Percentiles rank a stretch among this genome's conserved stretches.
Evolutionary conservation across 208 protist species (phyloP).

Genomic region (Balamuthia mandrillaris): DNA sequence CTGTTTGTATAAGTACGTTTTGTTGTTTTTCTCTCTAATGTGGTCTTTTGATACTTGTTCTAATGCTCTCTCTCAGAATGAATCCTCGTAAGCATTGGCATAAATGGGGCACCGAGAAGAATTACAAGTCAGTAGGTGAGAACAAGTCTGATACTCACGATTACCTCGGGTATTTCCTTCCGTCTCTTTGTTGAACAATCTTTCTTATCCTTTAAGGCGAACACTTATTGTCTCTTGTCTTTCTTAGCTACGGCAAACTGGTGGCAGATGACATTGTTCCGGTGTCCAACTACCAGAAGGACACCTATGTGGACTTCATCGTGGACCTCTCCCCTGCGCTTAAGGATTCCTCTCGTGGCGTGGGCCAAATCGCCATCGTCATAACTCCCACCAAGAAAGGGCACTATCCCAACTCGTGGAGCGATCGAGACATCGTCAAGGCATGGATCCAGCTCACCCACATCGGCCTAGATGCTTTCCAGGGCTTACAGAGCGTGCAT

Average conservation of each 20-base stretch:
- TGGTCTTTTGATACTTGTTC: neutral
- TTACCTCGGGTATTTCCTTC: conserved; percentile 21
- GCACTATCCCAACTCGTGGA: conserved; percentile 32
- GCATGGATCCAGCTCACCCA: conserved; percentile 35
- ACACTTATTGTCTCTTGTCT: no score
- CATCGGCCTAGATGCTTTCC: conserved; percentile 31
- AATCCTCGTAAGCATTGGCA: conserved; percentile 15
- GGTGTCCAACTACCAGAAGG: conserved; percentile 17
- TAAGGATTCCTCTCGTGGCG: neutral
- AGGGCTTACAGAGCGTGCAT: conserved; percentile 19
- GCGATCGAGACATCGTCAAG: conserved; percentile 27
- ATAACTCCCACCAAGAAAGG: conserved; percentile 25
- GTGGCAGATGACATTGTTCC: conserved; percentile 4
- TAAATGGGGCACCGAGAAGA: conserved; percentile 27
- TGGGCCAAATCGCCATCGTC: conserved; percentile 30
- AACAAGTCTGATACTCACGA: conserved; percentile 24
- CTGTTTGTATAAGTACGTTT: conserved; percentile 30
- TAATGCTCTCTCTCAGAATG: neutral
- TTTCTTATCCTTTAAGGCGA: no score
- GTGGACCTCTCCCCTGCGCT: conserved; percentile 21
- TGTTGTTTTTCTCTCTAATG: neutral
- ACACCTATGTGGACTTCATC: conserved; percentile 32
- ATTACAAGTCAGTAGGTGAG: neutral
- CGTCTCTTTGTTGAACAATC: no score
- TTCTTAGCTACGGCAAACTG: conserved; percentile 18